Evolutionary conservation across 345 rosid species (phyloP), one percentile per base, ranked within the genome.

Genomic region (Abelmoschus esculentus): DNA sequence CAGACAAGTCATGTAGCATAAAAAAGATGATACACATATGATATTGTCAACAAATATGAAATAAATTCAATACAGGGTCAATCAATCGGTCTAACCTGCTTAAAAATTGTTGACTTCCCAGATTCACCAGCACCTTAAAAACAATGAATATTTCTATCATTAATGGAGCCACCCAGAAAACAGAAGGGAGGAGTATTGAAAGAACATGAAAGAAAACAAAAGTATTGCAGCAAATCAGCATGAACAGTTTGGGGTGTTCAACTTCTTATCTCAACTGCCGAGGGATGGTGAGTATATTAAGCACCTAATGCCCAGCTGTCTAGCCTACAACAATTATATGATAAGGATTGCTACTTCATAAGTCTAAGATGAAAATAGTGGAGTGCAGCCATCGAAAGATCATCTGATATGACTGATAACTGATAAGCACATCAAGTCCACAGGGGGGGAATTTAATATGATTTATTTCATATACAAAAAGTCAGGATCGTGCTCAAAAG

Each of bases 41-140:
- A 52, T 54, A 56, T 42, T 56, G 28, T 52, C 10, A 53, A 57
- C 3, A 32, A 0, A 4, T 44, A 26, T 14, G 67, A 67, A 60
- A 61, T 17, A 18, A 29, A 6, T 49, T 53, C 8, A 3, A 71
- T 6, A 49, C 47, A 56, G 36, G 61, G 65, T 42, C 18, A 61
- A 29, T 22, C 61, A 59, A 28, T 61, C 19, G 18, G 18, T 46
- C 86, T 82, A 82, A 80, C 99, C 98, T 95, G 99, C 90, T 95
- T 95, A 81, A 95, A 91, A 61, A 95, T 95, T 32, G 99, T 95
- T 67, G 99, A 95, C 83, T 95, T 95, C 74, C 99, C 99, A 0
- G 98, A 95, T 76, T 95, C 99, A 64, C 99, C 99, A 78, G 97
- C 88, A 81, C 99, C 99, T 95, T 72, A 3, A 82, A 34, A 77